Evolutionary conservation across 768 basidiomycete genomes (phyloP).

Genomic region (Mycena amicta): DNA sequence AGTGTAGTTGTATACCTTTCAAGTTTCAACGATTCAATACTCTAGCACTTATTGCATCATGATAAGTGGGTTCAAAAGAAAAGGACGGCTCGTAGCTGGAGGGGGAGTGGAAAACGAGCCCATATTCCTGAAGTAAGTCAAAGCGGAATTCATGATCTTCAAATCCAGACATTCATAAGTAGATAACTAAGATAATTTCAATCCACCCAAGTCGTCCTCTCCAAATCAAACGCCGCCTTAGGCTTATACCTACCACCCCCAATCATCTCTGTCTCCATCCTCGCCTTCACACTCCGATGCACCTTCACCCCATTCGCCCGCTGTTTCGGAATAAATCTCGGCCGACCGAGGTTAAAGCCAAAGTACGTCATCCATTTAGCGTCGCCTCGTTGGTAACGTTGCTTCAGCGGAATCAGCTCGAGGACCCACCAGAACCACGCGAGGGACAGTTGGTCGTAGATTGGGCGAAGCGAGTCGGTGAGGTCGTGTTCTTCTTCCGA

Average conservation of each 20-base stretch:
- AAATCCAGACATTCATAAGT: too few relatives aligned
- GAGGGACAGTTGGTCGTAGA: conserved; percentile 53
- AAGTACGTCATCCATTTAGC: conserved; percentile 14
- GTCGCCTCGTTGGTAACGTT: conserved; percentile 21
- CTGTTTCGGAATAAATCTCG: conserved; percentile 34
- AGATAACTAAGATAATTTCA: too few relatives aligned
- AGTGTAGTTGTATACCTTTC: too few relatives aligned
- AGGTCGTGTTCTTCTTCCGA: conserved; percentile 54
- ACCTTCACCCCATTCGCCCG: conserved; percentile 25
- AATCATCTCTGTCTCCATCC: conserved; percentile 42
- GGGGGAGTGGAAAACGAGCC: too few relatives aligned
- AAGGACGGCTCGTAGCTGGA: too few relatives aligned
- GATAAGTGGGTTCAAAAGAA: too few relatives aligned
- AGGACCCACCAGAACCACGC: conserved; percentile 47
- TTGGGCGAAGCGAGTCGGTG: conserved; percentile 44
- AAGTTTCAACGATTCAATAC: too few relatives aligned
- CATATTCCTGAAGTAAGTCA: too few relatives aligned
- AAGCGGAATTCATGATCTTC: too few relatives aligned
- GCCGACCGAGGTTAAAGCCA: conserved; percentile 30
- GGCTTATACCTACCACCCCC: conserved; percentile 40
- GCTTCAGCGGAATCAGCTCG: conserved; percentile 18
- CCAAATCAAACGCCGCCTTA: conserved; percentile 37
- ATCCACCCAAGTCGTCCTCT: conserved; percentile 39
- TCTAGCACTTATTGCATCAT: too few relatives aligned
- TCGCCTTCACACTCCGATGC: conserved; percentile 39